phyloP scores from a whole-genome alignment of 2,329 filamentous ascomycete genomes.

The Penicillium rolfsii region DNA sequence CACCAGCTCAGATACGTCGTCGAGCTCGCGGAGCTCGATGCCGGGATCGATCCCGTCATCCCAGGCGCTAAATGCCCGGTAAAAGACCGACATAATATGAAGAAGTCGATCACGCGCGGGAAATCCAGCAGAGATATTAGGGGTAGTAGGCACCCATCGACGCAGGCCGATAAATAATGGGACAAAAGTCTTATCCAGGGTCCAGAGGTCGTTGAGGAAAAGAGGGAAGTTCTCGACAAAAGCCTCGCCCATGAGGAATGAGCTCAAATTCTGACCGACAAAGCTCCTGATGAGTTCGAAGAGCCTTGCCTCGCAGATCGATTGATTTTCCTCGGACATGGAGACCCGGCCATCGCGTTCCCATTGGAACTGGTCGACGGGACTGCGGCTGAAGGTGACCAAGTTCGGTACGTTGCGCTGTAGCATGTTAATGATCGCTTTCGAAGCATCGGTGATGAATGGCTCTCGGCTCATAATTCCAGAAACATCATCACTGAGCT shows the following conservation, averaged over 20 bases:
- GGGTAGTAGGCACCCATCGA: slow-evolving; percentile 58
- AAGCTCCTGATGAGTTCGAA: slow-evolving; percentile 60
- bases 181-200: slow-evolving; percentile 58
- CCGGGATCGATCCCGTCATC: slow-evolving; percentile 50
- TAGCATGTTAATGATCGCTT: slow-evolving; percentile 43
- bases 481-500: slow-evolving; percentile 44
- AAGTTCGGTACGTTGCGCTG: slow-evolving; percentile 57
- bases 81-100: slow-evolving; percentile 46
- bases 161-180: slow-evolving; percentile 60
- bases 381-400: slow-evolving; percentile 61
- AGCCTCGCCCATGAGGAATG: slow-evolving; percentile 57
- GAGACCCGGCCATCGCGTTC: slow-evolving; percentile 57
- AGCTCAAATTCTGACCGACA: slow-evolving; percentile 53
- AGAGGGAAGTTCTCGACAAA: slow-evolving; percentile 57
- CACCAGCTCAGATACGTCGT: slow-evolving; percentile 53
- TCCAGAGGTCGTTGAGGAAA: slow-evolving; percentile 59
- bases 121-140: slow-evolving; percentile 54
- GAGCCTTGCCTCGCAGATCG: slow-evolving; percentile 57
- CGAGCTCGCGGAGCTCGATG: slow-evolving; percentile 51
- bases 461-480: slow-evolving; percentile 52
- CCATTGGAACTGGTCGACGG: slow-evolving; percentile 66
- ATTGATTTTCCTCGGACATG: slow-evolving; percentile 44
- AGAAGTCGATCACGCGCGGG: slow-evolving; percentile 50
- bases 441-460: slow-evolving; percentile 49
- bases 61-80: slow-evolving; percentile 48